These are phyloP conservation scores for Cercospora sp. DNA, from an alignment of 2,329 filamentous ascomycete species.

Conservation along the genomic window DNA sequence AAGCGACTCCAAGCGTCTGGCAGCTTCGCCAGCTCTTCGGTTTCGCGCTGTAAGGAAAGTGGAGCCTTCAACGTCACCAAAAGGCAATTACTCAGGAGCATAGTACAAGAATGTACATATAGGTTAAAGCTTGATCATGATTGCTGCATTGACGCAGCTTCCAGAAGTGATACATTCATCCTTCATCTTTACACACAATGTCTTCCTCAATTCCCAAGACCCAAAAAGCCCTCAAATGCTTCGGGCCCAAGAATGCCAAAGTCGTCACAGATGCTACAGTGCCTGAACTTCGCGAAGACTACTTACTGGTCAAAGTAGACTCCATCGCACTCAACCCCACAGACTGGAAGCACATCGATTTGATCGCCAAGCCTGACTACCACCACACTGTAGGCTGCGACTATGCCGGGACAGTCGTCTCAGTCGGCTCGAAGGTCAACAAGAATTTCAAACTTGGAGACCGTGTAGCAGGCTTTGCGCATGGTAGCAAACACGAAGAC, in stretches of 20 bases:
- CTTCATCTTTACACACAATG: slow-evolving; percentile 1
- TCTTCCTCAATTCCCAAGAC: slow-evolving; percentile 14
- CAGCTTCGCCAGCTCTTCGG: not conserved
- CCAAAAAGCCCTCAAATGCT: slow-evolving; percentile 26
- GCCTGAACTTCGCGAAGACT: slow-evolving; percentile 16
- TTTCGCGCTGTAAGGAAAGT: not conserved
- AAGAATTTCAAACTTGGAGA: slow-evolving; percentile 51
- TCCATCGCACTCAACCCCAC: slow-evolving; percentile 45
- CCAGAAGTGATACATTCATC: not conserved
- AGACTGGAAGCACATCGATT: slow-evolving; percentile 54
- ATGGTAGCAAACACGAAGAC: slow-evolving; percentile 43
- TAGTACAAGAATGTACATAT: not conserved
- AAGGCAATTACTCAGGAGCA: not conserved
- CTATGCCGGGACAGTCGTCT: slow-evolving; percentile 54
- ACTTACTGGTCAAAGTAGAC: slow-evolving; percentile 51
- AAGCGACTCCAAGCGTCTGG: not conserved
- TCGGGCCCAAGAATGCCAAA: slow-evolving; percentile 20
- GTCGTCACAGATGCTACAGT: slow-evolving; percentile 17
- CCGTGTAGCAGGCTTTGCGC: slow-evolving; percentile 51
- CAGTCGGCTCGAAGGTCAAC: slow-evolving; percentile 51
- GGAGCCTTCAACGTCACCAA: not conserved
- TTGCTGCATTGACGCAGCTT: not conserved
- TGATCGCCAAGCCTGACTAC: slow-evolving; percentile 34
- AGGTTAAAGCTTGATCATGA: not conserved
- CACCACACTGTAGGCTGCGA: slow-evolving; percentile 53